phyloP scores from a whole-genome alignment of 768 basidiomycete genomes.

The Agaricus blazei region DNA sequence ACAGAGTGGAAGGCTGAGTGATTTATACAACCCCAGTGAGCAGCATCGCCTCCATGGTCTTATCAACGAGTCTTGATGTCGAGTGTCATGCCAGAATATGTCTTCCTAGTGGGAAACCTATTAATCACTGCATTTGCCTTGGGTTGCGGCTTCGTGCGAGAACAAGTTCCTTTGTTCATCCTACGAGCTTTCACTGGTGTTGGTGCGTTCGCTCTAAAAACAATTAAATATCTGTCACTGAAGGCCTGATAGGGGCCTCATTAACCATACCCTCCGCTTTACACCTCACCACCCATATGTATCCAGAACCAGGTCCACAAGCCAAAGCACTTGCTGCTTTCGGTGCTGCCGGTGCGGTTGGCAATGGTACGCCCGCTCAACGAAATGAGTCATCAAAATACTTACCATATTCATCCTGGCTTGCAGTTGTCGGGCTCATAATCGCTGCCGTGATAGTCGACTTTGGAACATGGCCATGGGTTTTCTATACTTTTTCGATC shows the following conservation, averaged over 20 bases:
- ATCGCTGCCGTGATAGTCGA: slow-evolving; percentile 35
- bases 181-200: slow-evolving; percentile 44
- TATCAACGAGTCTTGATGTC: background rate
- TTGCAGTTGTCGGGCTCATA: slow-evolving; percentile 30
- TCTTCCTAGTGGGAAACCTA: background rate
- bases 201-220: slow-evolving; percentile 17
- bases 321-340: slow-evolving; percentile 39
- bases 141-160: slow-evolving; percentile 32
- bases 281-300: slow-evolving; percentile 40
- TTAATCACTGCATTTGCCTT: slow-evolving; percentile 35
- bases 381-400: background rate
- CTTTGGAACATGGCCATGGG: slow-evolving; percentile 39
- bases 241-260: slow-evolving; percentile 26
- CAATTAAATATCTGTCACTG: background rate
- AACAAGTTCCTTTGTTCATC: slow-evolving; percentile 39
- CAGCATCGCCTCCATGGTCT: too few relatives aligned
- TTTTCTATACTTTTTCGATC: slow-evolving; percentile 32
- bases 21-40: background rate
- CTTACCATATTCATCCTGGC: background rate
- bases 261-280: slow-evolving; percentile 43
- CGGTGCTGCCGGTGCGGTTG: slow-evolving; percentile 38
- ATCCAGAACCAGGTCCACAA: slow-evolving; percentile 38
- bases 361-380: slow-evolving; percentile 28
- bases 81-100: background rate
- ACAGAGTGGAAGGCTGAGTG: background rate